Percentiles rank a stretch among this genome's conserved stretches.
Evolutionary conservation across 345 rosid genomes (phyloP).

Genomic region (Dimocarpus longan): DNA sequence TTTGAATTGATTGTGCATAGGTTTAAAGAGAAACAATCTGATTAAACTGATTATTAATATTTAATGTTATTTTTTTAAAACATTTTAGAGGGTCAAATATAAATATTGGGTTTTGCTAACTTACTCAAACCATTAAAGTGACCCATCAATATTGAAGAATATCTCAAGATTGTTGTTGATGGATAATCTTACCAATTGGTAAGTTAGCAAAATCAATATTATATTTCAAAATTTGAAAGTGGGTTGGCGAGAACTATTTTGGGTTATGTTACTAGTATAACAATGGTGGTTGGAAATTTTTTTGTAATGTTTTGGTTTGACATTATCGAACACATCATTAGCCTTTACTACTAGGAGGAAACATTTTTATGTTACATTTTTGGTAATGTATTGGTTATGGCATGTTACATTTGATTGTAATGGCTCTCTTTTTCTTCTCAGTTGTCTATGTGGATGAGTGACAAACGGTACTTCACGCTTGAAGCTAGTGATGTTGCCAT

Average conservation of each 20-base stretch:
- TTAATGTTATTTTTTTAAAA: too few relatives aligned
- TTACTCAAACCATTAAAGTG: too few relatives aligned
- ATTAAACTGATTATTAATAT: too few relatives aligned
- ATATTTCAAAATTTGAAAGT: too few relatives aligned
- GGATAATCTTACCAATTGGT: too few relatives aligned
- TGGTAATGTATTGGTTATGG: background rate
- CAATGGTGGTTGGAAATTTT: background rate
- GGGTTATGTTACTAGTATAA: background rate
- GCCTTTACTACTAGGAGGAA: background rate
- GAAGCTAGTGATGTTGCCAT: conserved; percentile 30
- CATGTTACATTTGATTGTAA: background rate
- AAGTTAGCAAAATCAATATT: too few relatives aligned
- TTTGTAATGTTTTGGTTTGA: background rate
- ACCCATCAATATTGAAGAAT: too few relatives aligned
- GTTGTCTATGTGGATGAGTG: conserved; percentile 52
- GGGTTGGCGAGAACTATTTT: too few relatives aligned
- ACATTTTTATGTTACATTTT: background rate
- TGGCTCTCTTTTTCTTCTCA: conserved; percentile 9
- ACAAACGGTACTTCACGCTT: conserved; percentile 26
- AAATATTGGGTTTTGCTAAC: too few relatives aligned
- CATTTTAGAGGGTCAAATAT: too few relatives aligned
- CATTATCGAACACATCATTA: background rate
- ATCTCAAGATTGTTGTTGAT: too few relatives aligned
- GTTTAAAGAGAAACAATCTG: background rate
- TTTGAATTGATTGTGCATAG: background rate